These are phyloP conservation scores for Clonostachys rhizophaga DNA, from an alignment of 2,329 filamentous ascomycete species.

Conservation along the genomic window DNA sequence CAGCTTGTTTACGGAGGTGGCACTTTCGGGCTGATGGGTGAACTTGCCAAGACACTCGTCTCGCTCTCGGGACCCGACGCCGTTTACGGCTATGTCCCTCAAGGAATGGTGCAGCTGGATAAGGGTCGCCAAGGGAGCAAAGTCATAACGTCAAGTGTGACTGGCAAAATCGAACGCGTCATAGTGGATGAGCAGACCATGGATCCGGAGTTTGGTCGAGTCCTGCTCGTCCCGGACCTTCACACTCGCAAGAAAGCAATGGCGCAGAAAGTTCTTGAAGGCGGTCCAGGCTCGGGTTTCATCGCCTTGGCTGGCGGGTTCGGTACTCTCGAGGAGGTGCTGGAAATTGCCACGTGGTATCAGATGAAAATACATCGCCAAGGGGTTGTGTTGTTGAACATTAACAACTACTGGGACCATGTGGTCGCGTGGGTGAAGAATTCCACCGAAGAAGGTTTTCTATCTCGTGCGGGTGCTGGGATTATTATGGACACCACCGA, in stretches of 20 bases:
- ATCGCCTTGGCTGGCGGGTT: slow-evolving; percentile 85
- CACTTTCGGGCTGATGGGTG: slow-evolving; percentile 92
- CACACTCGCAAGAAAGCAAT: slow-evolving; percentile 93
- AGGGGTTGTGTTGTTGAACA: slow-evolving; percentile 78
- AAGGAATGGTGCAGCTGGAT: slow-evolving; percentile 61
- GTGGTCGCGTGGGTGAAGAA: slow-evolving; percentile 76
- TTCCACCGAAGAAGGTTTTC: slow-evolving; percentile 68
- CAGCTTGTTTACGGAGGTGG: slow-evolving; percentile 90
- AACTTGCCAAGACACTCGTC: slow-evolving; percentile 81
- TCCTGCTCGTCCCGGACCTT: slow-evolving; percentile 91
- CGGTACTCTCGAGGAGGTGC: slow-evolving; percentile 94
- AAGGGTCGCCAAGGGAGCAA: slow-evolving; percentile 60
- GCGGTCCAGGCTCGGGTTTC: slow-evolving; percentile 81
- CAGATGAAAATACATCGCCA: slow-evolving; percentile 86
- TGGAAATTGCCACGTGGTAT: slow-evolving; percentile 90
- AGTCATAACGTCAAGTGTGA: slow-evolving; percentile 33
- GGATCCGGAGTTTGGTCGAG: slow-evolving; percentile 59
- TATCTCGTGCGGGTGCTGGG: slow-evolving; percentile 61
- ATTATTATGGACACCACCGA: slow-evolving; percentile 76
- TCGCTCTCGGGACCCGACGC: slow-evolving; percentile 71
- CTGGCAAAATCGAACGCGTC: slow-evolving; percentile 16
- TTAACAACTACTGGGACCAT: slow-evolving; percentile 89
- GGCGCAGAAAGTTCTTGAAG: slow-evolving; percentile 79
- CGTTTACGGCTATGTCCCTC: slow-evolving; percentile 92
- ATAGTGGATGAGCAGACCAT: slow-evolving; percentile 42